Base-by-base conservation (phyloP, 805 yeast species). In the Schizosaccharomyces pombe region DNA sequence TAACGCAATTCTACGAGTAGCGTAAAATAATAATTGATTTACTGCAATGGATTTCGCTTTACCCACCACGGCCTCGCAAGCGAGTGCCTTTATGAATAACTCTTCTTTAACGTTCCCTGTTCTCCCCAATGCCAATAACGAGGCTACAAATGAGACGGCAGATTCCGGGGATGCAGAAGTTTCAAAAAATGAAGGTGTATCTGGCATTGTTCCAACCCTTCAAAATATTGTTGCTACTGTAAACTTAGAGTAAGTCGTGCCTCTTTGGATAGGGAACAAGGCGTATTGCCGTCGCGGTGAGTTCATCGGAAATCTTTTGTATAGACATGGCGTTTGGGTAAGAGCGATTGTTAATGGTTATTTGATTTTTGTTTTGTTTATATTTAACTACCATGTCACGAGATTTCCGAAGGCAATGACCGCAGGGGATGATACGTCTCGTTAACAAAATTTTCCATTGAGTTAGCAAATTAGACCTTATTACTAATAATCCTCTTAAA, bases 201-300 rank as follows among this genome's bases (percentile, higher is more conserved):
- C 95, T 0, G 98, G 98, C 47, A 89, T 91, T 55, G 94, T 91
- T 5, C 98, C 98, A 51, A 89, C 97, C 0, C 69, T 82, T 60
- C 74, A 70, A 66, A 91, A 91, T 71, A 91, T 91, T 55, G 98
- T 91, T 52, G 98, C 98, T 34, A 91, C 98, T 0, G 98, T 91
- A 57, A 89, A 91, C 65, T 74, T 91, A 65, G 97, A 91, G 53
- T 49, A 49, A 49, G 53, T 49, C 28, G 43, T 37, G 43, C 43
- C 43, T 37, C 14, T n/a, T 11, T 37, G 43, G 19, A 37, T 37
- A 37, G 43, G 43, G 43, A 37, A 37, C 43, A 9, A 24, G 43
- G 9, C 43, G n/a, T n/a, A n/a, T n/a, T n/a, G n/a, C n/a, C n/a
- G n/a, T n/a, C n/a, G n/a, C n/a, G n/a, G n/a, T n/a, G 14, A 12